These are phyloP conservation scores for Salix koriyanagi DNA, from an alignment of 345 rosid species.

Conservation along the genomic window DNA sequence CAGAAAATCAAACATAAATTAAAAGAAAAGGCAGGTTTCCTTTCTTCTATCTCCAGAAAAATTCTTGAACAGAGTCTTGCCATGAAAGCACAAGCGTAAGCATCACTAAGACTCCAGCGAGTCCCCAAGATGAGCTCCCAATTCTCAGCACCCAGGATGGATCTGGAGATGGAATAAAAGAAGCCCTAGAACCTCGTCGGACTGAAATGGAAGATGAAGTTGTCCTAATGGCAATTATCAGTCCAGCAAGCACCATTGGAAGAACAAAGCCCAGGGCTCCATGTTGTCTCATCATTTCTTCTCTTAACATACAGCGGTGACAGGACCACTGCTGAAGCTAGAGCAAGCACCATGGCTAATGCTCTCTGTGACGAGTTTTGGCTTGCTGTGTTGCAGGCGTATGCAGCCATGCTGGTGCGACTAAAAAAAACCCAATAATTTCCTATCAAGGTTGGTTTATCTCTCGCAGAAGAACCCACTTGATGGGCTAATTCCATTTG, in stretches of 20 bases:
- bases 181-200: slow-evolving; percentile 7
- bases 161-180: slow-evolving; percentile 36
- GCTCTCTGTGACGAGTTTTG: slow-evolving; percentile 42
- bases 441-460: background rate
- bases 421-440: too few species aligned
- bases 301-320: slow-evolving; percentile 42
- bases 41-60: slow-evolving; percentile 40
- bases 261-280: slow-evolving; percentile 51
- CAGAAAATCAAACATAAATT: too few species aligned
- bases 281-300: slow-evolving; percentile 29
- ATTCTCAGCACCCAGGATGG: slow-evolving; percentile 52
- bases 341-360: slow-evolving; percentile 59
- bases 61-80: slow-evolving; percentile 50
- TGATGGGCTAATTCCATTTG: background rate
- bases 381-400: background rate
- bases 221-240: slow-evolving; percentile 49
- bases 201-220: slow-evolving; percentile 25
- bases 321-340: slow-evolving; percentile 39
- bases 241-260: slow-evolving; percentile 52
- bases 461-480: background rate
- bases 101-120: slow-evolving; percentile 50
- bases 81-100: slow-evolving; percentile 55
- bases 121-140: slow-evolving; percentile 61
- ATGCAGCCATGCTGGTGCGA: slow-evolving; percentile 29
- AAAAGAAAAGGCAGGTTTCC: background rate